Conservation (phyloP, 192 early-diverging fungal genomes). For the Backusella liffmaniae region DNA sequence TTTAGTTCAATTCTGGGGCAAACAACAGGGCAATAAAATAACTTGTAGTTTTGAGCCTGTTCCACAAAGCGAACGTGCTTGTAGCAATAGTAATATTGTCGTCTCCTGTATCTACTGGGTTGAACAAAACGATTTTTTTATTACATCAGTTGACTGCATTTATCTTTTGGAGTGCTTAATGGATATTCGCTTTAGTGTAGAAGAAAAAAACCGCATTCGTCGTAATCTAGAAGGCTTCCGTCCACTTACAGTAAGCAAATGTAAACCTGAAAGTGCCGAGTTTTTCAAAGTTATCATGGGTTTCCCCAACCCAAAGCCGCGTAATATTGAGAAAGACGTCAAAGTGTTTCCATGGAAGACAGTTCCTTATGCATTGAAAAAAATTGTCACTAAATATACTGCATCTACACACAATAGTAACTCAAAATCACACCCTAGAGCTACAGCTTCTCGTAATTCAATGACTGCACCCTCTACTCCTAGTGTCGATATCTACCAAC, state of each 20-base stretch:
- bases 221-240: conserved; percentile 80
- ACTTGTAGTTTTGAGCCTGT: background rate
- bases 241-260: conserved; percentile 72
- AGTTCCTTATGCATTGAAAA: conserved; percentile 63
- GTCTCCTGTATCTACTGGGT: conserved; percentile 80
- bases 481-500: background rate
- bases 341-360: conserved; percentile 80
- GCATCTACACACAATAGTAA: background rate
- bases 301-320: conserved; percentile 74
- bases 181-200: conserved; percentile 66
- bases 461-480: background rate
- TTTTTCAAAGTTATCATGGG: conserved; percentile 82
- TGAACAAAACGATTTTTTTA: conserved; percentile 64
- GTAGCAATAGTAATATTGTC: conserved; percentile 17
- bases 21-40: background rate
- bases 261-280: conserved; percentile 66
- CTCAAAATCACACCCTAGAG: background rate
- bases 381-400: conserved; percentile 74
- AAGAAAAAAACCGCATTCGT: conserved; percentile 83
- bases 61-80: background rate
- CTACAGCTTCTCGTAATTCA: background rate
- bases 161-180: conserved; percentile 69
- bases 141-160: conserved; percentile 76
- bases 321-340: conserved; percentile 85
- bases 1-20: conserved; percentile 73